These are phyloP conservation scores for Stagonosporopsis chrysanthemi DNA, from an alignment of 2,329 filamentous ascomycete genomes.

Conservation along the genomic window DNA sequence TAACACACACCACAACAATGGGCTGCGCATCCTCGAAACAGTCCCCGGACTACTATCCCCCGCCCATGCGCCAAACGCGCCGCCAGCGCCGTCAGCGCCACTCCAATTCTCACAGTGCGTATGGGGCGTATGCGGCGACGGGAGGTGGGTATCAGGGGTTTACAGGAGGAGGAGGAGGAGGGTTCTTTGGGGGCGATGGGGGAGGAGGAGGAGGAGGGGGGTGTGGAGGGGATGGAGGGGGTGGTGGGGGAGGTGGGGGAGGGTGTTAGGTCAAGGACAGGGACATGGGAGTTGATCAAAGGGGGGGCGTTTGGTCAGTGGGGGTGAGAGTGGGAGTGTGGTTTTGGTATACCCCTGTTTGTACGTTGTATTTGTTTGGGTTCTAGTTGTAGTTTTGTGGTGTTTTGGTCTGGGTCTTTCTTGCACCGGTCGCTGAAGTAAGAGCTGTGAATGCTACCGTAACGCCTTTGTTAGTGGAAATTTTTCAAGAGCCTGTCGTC, in stretches of 20 bases:
- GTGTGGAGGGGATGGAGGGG: conserved; percentile 18
- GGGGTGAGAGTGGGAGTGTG: neutral
- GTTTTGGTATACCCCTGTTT: neutral
- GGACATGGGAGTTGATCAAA: too few species aligned
- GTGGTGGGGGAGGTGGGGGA: conserved; percentile 2
- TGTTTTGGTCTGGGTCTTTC: too few species aligned
- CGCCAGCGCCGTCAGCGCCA: neutral
- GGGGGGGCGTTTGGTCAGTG: neutral
- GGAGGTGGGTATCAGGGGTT: neutral
- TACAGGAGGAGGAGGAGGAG: conserved; percentile 6
- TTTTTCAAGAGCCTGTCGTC: too few species aligned
- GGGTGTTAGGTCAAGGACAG: neutral
- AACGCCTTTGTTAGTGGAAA: too few species aligned
- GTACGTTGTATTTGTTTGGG: too few species aligned
- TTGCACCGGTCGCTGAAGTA: too few species aligned
- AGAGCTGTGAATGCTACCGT: too few species aligned
- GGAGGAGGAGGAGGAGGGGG: conserved; percentile 21
- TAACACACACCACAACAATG: conserved; percentile 18
- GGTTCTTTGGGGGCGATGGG: conserved; percentile 17
- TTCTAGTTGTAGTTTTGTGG: too few species aligned
- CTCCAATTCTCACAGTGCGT: neutral
- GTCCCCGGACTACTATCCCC: conserved; percentile 18
- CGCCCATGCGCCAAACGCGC: conserved; percentile 24
- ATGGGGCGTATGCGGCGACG: neutral
- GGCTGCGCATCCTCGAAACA: conserved; percentile 27